phyloP scores from a whole-genome alignment of 176 grass and related monocot species.

The Lolium multiflorum region DNA sequence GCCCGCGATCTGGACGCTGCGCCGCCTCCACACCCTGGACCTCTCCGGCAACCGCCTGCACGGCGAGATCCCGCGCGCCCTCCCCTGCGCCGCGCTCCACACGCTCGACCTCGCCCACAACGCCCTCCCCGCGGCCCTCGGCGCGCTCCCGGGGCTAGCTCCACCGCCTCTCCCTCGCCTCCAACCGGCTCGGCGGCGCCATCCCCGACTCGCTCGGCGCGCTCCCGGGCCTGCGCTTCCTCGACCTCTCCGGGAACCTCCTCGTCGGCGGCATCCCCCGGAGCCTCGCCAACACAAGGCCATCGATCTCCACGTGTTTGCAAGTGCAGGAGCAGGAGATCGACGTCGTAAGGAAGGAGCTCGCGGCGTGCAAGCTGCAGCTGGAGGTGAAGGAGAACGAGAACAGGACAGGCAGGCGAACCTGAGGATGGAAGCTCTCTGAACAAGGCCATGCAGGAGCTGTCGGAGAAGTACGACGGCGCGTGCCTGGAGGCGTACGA shows the following conservation, averaged over 20 bases:
- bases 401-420: slow-evolving; percentile 23
- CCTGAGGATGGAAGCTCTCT: slow-evolving; percentile 32
- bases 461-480: neutral
- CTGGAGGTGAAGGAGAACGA: slow-evolving; percentile 46
- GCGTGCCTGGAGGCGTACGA: neutral
- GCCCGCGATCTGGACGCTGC: slow-evolving; percentile 57
- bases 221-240: slow-evolving; percentile 58
- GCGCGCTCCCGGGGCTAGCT: slow-evolving; percentile 45
- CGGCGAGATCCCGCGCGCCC: slow-evolving; percentile 71
- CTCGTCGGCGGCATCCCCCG: slow-evolving; percentile 77
- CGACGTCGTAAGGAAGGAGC: slow-evolving; percentile 30
- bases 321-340: slow-evolving; percentile 35
- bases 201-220: neutral
- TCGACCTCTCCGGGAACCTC: slow-evolving; percentile 84
- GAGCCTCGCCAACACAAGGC: slow-evolving; percentile 51
- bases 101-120: slow-evolving; percentile 87
- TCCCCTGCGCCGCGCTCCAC: slow-evolving; percentile 61
- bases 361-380: slow-evolving; percentile 51
- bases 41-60: slow-evolving; percentile 69
- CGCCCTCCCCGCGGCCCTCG: slow-evolving; percentile 54
- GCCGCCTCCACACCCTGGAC: slow-evolving; percentile 59
- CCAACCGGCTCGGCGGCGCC: slow-evolving; percentile 71
- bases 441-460: slow-evolving; percentile 29
- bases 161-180: slow-evolving; percentile 66
- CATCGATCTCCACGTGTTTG: neutral